These are phyloP conservation scores for Alternaria brassicae DNA, from an alignment of 2,329 filamentous ascomycete genomes.

Conservation along the genomic window DNA sequence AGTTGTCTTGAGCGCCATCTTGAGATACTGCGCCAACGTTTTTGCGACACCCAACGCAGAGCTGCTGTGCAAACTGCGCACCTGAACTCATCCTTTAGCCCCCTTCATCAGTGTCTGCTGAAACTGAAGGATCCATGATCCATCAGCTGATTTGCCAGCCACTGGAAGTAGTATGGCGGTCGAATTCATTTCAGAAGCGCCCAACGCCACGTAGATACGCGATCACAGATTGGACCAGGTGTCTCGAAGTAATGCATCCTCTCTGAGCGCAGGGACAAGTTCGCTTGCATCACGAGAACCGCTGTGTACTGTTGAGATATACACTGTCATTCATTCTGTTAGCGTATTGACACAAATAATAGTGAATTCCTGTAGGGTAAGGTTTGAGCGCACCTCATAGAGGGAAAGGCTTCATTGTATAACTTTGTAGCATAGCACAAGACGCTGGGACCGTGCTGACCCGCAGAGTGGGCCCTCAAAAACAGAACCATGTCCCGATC, in stretches of 20 bases:
- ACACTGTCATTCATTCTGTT: neutral
- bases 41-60: neutral
- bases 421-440: neutral
- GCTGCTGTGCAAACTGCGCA: neutral
- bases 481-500: constrained; percentile 40
- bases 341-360: neutral
- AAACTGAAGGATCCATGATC: neutral
- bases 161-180: neutral
- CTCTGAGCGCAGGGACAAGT: neutral
- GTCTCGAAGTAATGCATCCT: neutral
- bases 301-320: neutral
- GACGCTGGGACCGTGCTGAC: neutral
- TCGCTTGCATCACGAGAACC: too few relatives aligned
- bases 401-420: neutral
- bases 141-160: neutral
- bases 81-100: neutral
- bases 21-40: neutral
- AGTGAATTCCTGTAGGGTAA: neutral
- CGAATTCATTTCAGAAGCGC: neutral
- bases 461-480: constrained; percentile 15
- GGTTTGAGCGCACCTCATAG: neutral
- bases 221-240: neutral
- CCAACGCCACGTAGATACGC: neutral
- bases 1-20: neutral
- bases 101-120: neutral